Evolutionary conservation across 2,329 filamentous ascomycete genomes (phyloP).

Genomic region (Chaetomium globosum): DNA sequence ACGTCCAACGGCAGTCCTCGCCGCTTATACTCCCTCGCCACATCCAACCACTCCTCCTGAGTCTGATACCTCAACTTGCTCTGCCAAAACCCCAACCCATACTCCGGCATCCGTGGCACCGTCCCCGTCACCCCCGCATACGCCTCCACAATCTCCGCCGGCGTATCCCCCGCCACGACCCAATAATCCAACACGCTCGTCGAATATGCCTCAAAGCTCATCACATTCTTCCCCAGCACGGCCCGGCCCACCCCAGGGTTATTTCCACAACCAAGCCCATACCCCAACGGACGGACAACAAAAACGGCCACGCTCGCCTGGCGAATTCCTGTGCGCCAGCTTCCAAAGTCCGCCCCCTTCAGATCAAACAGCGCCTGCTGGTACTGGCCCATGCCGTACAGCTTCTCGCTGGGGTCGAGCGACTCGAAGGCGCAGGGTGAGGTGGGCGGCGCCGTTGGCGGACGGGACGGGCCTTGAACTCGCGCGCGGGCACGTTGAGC

Average conservation of each 20-base stretch:
- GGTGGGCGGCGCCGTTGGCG: constrained; percentile 4
- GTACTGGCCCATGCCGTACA: constrained; percentile 24
- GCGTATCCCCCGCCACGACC: constrained; percentile 17
- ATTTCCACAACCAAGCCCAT: constrained; percentile 23
- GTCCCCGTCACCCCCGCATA: constrained; percentile 15
- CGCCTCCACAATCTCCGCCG: constrained; percentile 11
- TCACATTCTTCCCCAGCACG: constrained; percentile 21
- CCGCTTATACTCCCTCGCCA: constrained; percentile 18
- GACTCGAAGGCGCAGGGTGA: constrained; percentile 16
- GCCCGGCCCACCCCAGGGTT: constrained; percentile 15
- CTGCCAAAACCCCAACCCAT: constrained; percentile 22
- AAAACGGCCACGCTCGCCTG: constrained; percentile 20
- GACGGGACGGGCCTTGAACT: constrained; percentile 13
- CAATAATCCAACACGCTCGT: constrained; percentile 17
- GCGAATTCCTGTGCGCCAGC: constrained; percentile 22
- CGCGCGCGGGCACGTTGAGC: constrained; percentile 17
- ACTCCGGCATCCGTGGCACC: constrained; percentile 20
- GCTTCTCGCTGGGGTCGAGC: constrained; percentile 13
- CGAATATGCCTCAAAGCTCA: constrained; percentile 22
- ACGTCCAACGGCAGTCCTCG: constrained; percentile 17
- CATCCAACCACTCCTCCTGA: constrained; percentile 19
- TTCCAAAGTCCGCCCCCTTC: constrained; percentile 22
- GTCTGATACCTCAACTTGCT: constrained; percentile 23
- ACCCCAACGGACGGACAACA: constrained; percentile 21
- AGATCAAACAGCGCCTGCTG: constrained; percentile 22